phyloP scores from a whole-genome alignment of 2,329 filamentous ascomycete species.

The Daldinia eschscholtzii region DNA sequence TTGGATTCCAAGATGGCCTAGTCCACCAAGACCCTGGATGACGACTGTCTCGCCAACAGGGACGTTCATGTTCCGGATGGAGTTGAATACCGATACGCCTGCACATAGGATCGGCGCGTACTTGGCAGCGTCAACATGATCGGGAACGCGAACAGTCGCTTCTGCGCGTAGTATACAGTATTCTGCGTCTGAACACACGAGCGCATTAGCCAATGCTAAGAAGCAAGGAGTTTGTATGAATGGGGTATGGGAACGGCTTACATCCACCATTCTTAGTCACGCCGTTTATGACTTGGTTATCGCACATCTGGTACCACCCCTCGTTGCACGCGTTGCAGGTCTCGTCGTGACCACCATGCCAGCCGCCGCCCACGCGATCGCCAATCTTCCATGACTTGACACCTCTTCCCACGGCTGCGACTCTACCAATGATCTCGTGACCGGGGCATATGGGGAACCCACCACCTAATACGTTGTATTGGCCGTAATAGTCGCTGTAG shows the following conservation, averaged over 20 bases:
- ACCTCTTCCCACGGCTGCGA: conserved; percentile 65
- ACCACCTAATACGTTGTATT: conserved; percentile 56
- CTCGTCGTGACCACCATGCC: conserved; percentile 65
- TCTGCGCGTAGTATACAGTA: conserved; percentile 68
- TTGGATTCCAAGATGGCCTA: conserved; percentile 75
- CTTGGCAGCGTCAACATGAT: conserved; percentile 56
- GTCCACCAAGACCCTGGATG: conserved; percentile 71
- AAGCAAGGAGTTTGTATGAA: neutral
- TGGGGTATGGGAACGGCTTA: conserved; percentile 32
- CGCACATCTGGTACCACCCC: conserved; percentile 69
- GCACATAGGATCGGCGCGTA: conserved; percentile 65
- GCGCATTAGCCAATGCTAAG: neutral
- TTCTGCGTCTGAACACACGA: conserved; percentile 57
- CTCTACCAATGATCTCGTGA: conserved; percentile 72
- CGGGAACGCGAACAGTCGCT: conserved; percentile 61
- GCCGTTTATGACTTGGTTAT: conserved; percentile 67
- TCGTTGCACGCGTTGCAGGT: conserved; percentile 66
- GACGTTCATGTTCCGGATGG: conserved; percentile 55
- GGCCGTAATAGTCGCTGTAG: conserved; percentile 61
- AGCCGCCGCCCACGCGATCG: conserved; percentile 65
- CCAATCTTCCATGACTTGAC: conserved; percentile 68
- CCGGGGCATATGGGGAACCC: conserved; percentile 62
- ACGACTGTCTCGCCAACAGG: conserved; percentile 55
- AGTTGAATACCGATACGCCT: conserved; percentile 62
- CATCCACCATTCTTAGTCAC: conserved; percentile 68